A percentile compares a stretch with the other conserved stretches of the same genome.
Evolutionary conservation across 495 filamentous ascomycete species (phyloP).

Genomic region (Penicillium herquei): DNA sequence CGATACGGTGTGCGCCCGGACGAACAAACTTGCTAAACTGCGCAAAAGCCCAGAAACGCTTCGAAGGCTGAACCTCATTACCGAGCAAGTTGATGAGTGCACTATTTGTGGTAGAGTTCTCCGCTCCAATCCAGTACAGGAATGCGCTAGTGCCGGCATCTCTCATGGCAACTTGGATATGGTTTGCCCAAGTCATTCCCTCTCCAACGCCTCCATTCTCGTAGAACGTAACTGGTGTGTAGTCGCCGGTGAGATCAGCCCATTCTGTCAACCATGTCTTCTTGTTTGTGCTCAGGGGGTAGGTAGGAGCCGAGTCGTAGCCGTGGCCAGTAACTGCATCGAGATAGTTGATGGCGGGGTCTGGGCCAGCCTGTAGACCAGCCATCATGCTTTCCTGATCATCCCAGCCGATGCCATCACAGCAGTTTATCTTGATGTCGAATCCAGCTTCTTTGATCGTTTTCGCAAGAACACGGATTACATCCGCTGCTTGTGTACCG

Average conservation of each 20-base stretch:
- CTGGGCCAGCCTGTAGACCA: conserved; percentile 41
- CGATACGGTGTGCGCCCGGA: conserved; percentile 46
- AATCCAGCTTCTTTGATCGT: conserved; percentile 34
- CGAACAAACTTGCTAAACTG: conserved; percentile 45
- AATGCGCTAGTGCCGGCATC: conserved; percentile 39
- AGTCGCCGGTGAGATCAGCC: conserved; percentile 43
- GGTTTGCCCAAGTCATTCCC: conserved; percentile 55
- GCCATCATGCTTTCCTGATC: conserved; percentile 35
- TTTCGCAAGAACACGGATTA: neutral
- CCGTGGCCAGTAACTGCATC: conserved; percentile 48
- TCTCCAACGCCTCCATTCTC: conserved; percentile 44
- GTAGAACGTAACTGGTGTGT: conserved; percentile 38
- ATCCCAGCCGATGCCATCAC: conserved; percentile 52
- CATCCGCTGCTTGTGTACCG: conserved; percentile 1
- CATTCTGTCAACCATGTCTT: conserved; percentile 50
- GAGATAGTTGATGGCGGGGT: conserved; percentile 27
- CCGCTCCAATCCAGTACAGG: conserved; percentile 51
- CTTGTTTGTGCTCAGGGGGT: conserved; percentile 33
- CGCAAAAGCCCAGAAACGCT: conserved; percentile 52
- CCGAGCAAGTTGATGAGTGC: conserved; percentile 38
- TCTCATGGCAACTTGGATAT: conserved; percentile 45
- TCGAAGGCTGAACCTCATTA: conserved; percentile 35
- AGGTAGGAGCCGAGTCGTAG: conserved; percentile 40
- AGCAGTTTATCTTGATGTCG: conserved; percentile 43
- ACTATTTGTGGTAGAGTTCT: conserved; percentile 29